Evolutionary conservation across 192 early-diverging fungal species (phyloP), one percentile per base, ranked within the genome.

Genomic region (Backusella liffmaniae): DNA sequence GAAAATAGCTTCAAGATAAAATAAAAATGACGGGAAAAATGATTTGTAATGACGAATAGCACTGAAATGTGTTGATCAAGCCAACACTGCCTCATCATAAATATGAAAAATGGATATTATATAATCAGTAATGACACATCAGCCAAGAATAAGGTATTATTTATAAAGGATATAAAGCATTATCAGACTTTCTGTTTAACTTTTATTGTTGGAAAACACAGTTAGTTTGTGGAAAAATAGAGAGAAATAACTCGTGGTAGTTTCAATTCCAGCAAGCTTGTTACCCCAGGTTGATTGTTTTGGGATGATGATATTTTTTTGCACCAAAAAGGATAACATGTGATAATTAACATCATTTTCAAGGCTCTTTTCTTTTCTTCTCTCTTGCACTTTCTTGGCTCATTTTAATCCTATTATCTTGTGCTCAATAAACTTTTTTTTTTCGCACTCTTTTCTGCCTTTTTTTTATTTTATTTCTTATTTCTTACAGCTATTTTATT

Each of bases 301-400:
- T 36, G 32, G 34, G 34, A 39, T 10, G 41, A 69, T 69, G 67
- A 69, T 69, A 35, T 69, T 69, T 36, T 69, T 23, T 69, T 41
- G 16, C 34, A 35, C 67, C 34, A 69, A 69, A 37, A 69, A 23
- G 67, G 67, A 69, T 69, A 69, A 10, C 67, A 69, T 69, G 67
- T 69, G 67, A 69, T 69, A 69, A 69, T 69, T 21, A 37, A 21
- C 21, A n/a, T 49, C 5, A 18, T 21, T 37, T 41, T 41, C 34
- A 36, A 37, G 36, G 21, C 41, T 46, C 41, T 70, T 30, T 15
- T 46, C 41, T 9, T 32, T 23, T 6, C 26, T 46, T 18, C 16
- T 49, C 21, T 46, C 16, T 70, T 70, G 5, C 41, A 4, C n/a
- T 44, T 21, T 71, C 10, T 32, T 71, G 13, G 42, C 21, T 70